Base-by-base conservation (phyloP, 2,329 filamentous ascomycete genomes). In the Colletotrichum sidae region DNA sequence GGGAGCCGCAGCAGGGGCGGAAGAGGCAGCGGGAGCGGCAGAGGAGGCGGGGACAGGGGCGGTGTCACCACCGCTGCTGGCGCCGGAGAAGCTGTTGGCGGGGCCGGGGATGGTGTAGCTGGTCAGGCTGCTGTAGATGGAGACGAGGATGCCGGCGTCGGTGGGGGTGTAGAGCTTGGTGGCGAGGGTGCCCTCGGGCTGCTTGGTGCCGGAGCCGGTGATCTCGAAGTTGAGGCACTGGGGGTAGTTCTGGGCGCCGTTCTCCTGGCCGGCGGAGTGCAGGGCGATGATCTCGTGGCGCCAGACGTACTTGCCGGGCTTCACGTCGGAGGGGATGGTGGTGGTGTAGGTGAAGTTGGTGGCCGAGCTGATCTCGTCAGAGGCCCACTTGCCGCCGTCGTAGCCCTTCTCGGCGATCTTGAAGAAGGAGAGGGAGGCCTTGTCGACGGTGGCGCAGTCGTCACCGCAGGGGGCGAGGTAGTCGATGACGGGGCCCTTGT, bases 401-500 rank as follows among this genome's bases (percentile, higher is more conserved):
- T 88, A 80, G 59, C 87, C 88, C 34, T 74, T 77, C 69, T 83
- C 79, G 35, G 81, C 81, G 62, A 90, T 85, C 83, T 90, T 90
- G 81, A 86, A 84, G 76, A 84, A 89, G 67, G 82, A 73, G 42
- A 90, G 80, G 15, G 74, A 71, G 6, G 74, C 74, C 76, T 86
- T 84, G 75, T 84, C 81, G 58, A 84, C 82, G 7, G 77, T 77
- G 25, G 80, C 75, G 72, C 85, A 89, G 72, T 88, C 83, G 35
- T 81, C 83, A 52, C 81, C 79, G 75, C 84, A 86, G 68, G 81
- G 80, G 63, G 88, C 88, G 42, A 90, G 77, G 78, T 89, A 89
- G 73, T 84, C 83, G 69, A 89, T 81, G 69, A 89, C 81, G 15
- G 87, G 87, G 2, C 87, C 87, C 69, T 88, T 82, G 78, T 92